phyloP scores from a whole-genome alignment of 2,329 filamentous ascomycete species.

The Basipetospora chlamydospora region DNA sequence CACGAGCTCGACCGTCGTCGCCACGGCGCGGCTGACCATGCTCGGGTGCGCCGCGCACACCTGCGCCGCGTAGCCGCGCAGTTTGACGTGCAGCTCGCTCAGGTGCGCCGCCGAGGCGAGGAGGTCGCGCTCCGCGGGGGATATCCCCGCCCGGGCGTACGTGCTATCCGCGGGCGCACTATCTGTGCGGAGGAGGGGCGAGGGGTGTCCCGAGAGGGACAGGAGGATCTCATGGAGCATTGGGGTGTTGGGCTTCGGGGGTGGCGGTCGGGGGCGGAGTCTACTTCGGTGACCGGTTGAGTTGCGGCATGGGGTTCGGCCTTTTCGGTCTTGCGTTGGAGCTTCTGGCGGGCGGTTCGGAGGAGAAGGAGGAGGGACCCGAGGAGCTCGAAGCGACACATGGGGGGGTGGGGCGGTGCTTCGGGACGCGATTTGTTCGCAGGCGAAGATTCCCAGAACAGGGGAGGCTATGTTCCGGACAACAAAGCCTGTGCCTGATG shows the following conservation, averaged over 20 bases:
- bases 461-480: too few relatives aligned
- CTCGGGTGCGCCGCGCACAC: conserved; percentile 62
- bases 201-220: conserved; percentile 86
- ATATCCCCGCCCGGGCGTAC: conserved; percentile 36
- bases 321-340: background rate
- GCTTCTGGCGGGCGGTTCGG: conserved; percentile 16
- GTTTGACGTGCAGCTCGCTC: conserved; percentile 60
- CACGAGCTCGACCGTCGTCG: conserved; percentile 57
- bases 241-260: background rate
- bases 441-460: too few relatives aligned
- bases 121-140: conserved; percentile 71
- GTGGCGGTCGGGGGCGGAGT: background rate
- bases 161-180: conserved; percentile 14
- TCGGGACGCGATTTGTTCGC: too few relatives aligned
- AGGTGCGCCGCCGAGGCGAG: conserved; percentile 64
- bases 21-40: conserved; percentile 75
- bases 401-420: too few relatives aligned
- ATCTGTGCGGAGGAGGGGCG: conserved; percentile 58
- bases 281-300: conserved; percentile 4
- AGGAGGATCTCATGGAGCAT: conserved; percentile 99
- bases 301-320: conserved; percentile 4
- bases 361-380: conserved; percentile 33
- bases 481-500: too few relatives aligned
- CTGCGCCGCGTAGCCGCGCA: conserved; percentile 50
- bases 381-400: conserved; percentile 41